phyloP scores from a whole-genome alignment of 768 basidiomycete species.

The Boletus barrowsii region DNA sequence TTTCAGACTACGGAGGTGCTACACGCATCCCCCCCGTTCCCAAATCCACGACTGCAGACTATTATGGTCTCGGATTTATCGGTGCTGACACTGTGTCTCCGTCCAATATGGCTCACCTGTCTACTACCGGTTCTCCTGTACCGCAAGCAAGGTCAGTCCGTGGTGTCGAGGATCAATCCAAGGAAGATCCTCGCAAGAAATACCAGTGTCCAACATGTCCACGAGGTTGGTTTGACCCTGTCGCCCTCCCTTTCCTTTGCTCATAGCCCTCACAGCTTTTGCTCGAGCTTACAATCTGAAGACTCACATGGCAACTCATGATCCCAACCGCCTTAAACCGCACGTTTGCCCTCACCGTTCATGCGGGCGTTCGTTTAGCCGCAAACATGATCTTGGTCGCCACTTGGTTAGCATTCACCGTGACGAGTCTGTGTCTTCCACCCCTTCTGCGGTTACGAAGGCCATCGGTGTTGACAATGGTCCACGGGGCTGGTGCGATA shows the following conservation, averaged over 20 bases:
- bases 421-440: conserved; percentile 51
- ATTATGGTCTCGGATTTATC: conserved; percentile 36
- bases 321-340: conserved; percentile 87
- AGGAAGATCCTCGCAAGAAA: conserved; percentile 70
- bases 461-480: conserved; percentile 70
- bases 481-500: conserved; percentile 66
- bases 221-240: conserved; percentile 46
- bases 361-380: conserved; percentile 88
- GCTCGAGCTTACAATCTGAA: conserved; percentile 94
- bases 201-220: conserved; percentile 76
- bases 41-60: conserved; percentile 50
- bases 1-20: conserved; percentile 63
- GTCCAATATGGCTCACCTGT: conserved; percentile 49
- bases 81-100: conserved; percentile 50
- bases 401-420: conserved; percentile 86
- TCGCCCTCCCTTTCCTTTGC: not conserved
- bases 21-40: conserved; percentile 47
- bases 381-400: conserved; percentile 91
- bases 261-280: conserved; percentile 54
- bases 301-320: conserved; percentile 93
- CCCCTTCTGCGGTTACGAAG: conserved; percentile 38
- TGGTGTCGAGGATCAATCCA: conserved; percentile 41
- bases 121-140: conserved; percentile 42
- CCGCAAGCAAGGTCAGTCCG: conserved; percentile 38
- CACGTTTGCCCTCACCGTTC: conserved; percentile 82